A percentile compares a stretch with the other conserved stretches of the same genome.
These are phyloP conservation scores for Pythium apleroticum DNA, from an alignment of 352 stramenopile genomes.

Conservation along the genomic window DNA sequence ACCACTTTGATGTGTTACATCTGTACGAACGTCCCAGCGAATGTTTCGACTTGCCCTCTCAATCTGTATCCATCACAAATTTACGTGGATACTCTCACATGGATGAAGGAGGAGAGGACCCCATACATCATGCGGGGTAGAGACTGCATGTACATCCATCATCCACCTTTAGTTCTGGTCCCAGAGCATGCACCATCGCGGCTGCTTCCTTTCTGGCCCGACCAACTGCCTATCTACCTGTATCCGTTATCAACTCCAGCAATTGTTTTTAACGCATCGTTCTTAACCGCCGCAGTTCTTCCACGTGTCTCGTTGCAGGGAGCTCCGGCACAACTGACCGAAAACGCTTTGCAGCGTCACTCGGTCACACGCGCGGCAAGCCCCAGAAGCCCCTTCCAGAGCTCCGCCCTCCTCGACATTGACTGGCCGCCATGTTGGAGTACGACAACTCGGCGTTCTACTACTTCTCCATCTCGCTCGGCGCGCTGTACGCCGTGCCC, in stretches of 20 bases:
- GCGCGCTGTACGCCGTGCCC: constrained; percentile 96
- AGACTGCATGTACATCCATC: neutral
- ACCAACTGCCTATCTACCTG: neutral
- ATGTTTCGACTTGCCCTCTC: neutral
- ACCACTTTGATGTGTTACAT: neutral
- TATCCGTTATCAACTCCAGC: neutral
- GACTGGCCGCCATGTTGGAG: constrained; percentile 88
- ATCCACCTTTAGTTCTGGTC: neutral
- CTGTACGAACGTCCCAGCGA: neutral
- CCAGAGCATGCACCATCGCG: neutral
- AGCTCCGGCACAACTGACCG: neutral
- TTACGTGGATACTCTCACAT: neutral
- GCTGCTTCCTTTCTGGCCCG: too few species aligned
- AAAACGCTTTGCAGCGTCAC: neutral
- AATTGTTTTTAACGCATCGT: constrained; percentile 2
- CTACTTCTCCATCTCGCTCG: constrained; percentile 97
- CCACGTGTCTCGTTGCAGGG: constrained; percentile 31
- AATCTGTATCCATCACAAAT: neutral
- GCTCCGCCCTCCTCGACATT: neutral
- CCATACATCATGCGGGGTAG: neutral
- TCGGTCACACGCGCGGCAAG: constrained; percentile 5
- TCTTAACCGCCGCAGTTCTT: constrained; percentile 25
- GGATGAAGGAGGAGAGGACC: neutral
- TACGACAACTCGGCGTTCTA: constrained; percentile 99
- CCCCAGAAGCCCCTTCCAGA: constrained; percentile 1